Evolutionary conservation across 2,329 filamentous ascomycete genomes (phyloP), one percentile per base, ranked within the genome.

Genomic region (Aphanocladium album): DNA sequence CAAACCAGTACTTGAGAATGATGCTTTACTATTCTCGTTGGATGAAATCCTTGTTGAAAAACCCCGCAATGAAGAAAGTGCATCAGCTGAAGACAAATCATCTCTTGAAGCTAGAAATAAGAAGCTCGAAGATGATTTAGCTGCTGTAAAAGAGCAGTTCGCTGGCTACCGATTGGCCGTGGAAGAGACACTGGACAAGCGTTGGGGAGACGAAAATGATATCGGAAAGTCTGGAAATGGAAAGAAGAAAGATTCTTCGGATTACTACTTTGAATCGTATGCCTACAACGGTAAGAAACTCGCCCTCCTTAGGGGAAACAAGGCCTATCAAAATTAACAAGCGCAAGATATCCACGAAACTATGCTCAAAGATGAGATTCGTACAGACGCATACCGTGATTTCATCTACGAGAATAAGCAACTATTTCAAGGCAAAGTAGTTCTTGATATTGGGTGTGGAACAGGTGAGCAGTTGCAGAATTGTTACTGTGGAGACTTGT

Each of bases 391-490:
- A 3, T 98, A 98, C 76, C 87, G 93, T 50, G 92, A 98, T 75
- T 96, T 97, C 72, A 92, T 97, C 69, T 96, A 97, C 77, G 85
- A 87, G 66, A 91, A 97, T 77, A 95, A 96, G 74, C 80, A 91
- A 65, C 77, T 96, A 3, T 96, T 97, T 75, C 85, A 87, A 35
- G 90, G 86, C 68, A 96, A 96, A 77, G 85, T 88, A 11, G 90
- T 97, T 14, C 84, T 98, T 7, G 93, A 98, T 70, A 92, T 97
- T 64, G 93, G 93, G 54, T 97, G 93, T 70, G 90, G 88, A 52
- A 89, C 87, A 27, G 83, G 81, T 81, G 72, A 71, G 74, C 43
- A 25, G 25, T 5, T 14, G 43, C 27, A 41, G 23, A 11, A 23
- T 51, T n/a, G n/a, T n/a, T n/a, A n/a, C n/a, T n/a, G n/a, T n/a